Evolutionary conservation across 441 rosid species (phyloP).

Genomic region (Syzygium syzygioides): DNA sequence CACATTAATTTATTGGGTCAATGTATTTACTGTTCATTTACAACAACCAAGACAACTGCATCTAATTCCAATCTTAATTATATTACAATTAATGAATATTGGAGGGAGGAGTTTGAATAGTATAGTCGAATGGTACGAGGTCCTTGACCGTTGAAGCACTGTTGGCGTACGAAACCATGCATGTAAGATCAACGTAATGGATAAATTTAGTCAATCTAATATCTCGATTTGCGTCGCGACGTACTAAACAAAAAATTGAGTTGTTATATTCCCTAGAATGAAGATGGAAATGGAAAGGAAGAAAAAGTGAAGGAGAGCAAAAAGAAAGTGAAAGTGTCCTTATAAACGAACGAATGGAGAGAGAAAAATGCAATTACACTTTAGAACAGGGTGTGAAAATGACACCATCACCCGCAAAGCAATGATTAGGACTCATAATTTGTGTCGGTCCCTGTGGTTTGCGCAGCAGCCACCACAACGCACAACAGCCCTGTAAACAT

Average conservation of each 20-base stretch:
- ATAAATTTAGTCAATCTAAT: not conserved
- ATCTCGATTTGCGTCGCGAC: not conserved
- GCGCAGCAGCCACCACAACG: too few species aligned
- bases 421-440: not conserved
- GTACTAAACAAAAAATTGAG: not conserved
- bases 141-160: not conserved
- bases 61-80: not conserved
- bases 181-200: not conserved
- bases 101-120: not conserved
- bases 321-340: not conserved
- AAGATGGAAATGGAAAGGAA: not conserved
- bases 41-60: not conserved
- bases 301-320: not conserved
- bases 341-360: not conserved
- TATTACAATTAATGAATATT: not conserved
- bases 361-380: not conserved
- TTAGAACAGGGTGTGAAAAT: not conserved
- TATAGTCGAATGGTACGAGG: not conserved
- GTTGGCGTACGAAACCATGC: not conserved
- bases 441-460: too few species aligned
- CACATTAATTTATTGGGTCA: not conserved
- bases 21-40: not conserved
- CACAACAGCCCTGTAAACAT: too few species aligned
- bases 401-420: not conserved
- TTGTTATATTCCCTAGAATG: not conserved